Base-by-base conservation (phyloP, 1,284 basidiomycete genomes). In the Rhodotorula glutinis region DNA sequence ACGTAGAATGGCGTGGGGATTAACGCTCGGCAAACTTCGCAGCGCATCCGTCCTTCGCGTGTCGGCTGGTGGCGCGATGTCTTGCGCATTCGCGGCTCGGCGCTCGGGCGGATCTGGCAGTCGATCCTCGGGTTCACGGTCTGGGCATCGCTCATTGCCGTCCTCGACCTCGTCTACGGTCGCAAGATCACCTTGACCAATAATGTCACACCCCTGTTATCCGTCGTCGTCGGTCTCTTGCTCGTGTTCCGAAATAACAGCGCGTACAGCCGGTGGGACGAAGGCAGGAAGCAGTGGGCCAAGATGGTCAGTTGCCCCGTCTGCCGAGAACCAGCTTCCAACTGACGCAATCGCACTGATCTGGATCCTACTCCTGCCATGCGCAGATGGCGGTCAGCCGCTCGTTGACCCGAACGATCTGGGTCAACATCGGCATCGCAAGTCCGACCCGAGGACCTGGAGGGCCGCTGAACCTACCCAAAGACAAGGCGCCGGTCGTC, bases 171-270 rank as follows among this genome's bases (percentile, higher is more conserved):
- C 53, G 57, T 65, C 16, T 74, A 58, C 33, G 62, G 56, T 23
- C 54, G 58, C 46, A 53, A 58, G 23, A 53, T 75, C 17, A 62
- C 66, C 25, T 52, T 75, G 33, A 73, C 72, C 5, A 73, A 74
- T 27, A 62, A 63, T 23, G 67, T 70, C 46, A 71, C 75, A 3
- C 75, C 76, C 0, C 65, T 77, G 30, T 63, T 77, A 10, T 67
- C 67, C 11, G 76, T 77, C 59, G 76, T 77, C 29, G 76, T 77
- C 17, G 75, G 76, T 62, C 61, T 77, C 19, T 59, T 76, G 30
- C 67, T 74, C 33, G 74, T 76, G 0, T 76, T 74, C 33, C 57
- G 73, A 11, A 77, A 75, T 46, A 62, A 66, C 8, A 68, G 69
- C 4, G 74, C 76, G 0, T 77, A 70, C 62, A 33, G 51, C 66